Percentiles rank a stretch among this genome's conserved stretches.
Conservation (phyloP, 139 green algal genomes). For the Limnomonas spitsbergensis region DNA sequence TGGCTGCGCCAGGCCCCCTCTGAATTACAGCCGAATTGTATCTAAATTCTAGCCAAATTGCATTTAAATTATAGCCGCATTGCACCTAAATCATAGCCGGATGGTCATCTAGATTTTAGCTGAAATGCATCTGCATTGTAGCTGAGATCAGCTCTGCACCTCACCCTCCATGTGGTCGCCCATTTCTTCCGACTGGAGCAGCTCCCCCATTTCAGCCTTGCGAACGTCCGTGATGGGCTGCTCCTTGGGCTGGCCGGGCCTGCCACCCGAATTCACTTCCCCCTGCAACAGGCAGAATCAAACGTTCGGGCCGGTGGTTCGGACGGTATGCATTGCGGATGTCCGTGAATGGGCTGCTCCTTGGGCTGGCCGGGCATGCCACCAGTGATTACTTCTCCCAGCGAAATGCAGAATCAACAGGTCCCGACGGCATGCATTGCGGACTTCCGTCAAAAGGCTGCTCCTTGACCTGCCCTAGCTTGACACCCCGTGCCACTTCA, state of each 20-base stretch:
- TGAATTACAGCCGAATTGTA: no score
- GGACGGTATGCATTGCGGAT: neutral
- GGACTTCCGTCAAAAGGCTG: neutral
- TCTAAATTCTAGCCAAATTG: no score
- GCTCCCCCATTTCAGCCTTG: constrained; percentile 13
- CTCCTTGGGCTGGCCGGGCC: neutral
- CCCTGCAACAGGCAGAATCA: no score
- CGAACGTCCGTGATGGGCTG: neutral
- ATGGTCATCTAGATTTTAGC: no score
- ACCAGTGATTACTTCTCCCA: neutral
- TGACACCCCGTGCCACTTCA: neutral
- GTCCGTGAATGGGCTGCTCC: neutral
- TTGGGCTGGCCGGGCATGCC: neutral
- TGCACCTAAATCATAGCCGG: no score
- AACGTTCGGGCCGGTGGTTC: no score
- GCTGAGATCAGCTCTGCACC: no score
- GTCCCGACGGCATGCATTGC: no score
- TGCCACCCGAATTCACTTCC: neutral
- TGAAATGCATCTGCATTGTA: no score
- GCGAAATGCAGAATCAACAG: no score
- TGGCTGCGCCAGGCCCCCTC: no score
- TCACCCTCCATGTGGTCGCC: constrained; percentile 8
- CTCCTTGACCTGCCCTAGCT: neutral
- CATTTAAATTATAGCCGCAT: no score
- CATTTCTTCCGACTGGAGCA: constrained; percentile 12